Base-by-base conservation (phyloP, 306 rosid genomes). In the Dalbergia cultrata region DNA sequence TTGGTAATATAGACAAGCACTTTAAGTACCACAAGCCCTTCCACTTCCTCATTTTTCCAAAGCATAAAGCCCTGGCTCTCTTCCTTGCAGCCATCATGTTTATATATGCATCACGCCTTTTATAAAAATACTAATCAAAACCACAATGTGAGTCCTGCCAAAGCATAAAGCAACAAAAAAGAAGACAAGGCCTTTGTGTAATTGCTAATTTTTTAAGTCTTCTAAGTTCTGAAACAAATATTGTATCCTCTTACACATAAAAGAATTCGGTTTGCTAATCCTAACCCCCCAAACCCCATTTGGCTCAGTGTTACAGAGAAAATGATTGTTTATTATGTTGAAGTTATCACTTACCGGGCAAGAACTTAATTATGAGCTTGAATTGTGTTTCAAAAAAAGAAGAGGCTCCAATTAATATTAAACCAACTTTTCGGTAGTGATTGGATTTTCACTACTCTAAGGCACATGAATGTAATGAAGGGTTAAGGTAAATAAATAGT, bases 11-110 rank as follows among this genome's bases (percentile, higher is more conserved):
- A 67, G 83, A 50, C 16, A 88, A 70, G 77, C 39, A 69, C 86
- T 86, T 90, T 83, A 90, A 80, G 86, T 80, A 76, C 13, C 83
- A 57, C 83, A 86, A 90, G 54, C 81, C 13, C 76, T 80, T 81
- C 85, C 83, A 82, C 62, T 56, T 69, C 67, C 56, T 82, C 97
- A 92, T 92, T 73, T 83, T 89, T 89, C 37, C 54, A 49, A 78
- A 79, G 34, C 14, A 74, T 62, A 58, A 65, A 53, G 21, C 61
- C 54, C 35, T 67, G 37, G 77, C 47, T 71, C 79, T 26, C 65
- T 76, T 19, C 67, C 35, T 43, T 60, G 22, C 52, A 52, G 18
- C 78, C 39, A 18, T 81, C 85, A 66, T 54, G 43, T 79, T 88
- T 82, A 54, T 89, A 82, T 85, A 39, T 19, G 9, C 85, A 76